phyloP scores from a whole-genome alignment of 2,329 filamentous ascomycete genomes.

The Cordyceps farinosa region DNA sequence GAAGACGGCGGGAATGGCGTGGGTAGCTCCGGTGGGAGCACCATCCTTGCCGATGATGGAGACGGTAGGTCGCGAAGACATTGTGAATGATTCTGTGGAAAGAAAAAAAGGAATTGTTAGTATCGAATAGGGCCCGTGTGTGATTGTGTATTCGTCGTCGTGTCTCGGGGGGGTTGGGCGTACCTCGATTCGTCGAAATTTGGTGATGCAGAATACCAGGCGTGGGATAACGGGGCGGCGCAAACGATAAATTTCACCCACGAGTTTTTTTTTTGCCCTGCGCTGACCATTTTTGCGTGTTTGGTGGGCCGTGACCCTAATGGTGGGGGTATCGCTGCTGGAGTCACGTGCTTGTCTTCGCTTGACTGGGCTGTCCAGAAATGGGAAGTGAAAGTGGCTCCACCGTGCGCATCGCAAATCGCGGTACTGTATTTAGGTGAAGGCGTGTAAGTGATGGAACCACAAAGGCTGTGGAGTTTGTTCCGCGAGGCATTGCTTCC shows the following conservation, averaged over 20 bases:
- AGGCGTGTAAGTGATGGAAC: neutral
- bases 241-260: conserved; percentile 33
- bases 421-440: neutral
- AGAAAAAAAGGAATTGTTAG: neutral
- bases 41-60: conserved; percentile 96
- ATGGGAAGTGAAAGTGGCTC: neutral
- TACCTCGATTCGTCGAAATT: conserved; percentile 40
- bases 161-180: conserved; percentile 18
- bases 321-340: conserved; percentile 19
- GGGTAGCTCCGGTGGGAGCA: conserved; percentile 81
- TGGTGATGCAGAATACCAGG: conserved; percentile 33
- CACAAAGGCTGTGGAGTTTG: too few species aligned
- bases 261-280: conserved; percentile 8
- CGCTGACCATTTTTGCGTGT: conserved; percentile 21
- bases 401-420: neutral
- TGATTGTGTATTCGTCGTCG: neutral
- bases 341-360: neutral
- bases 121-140: neutral
- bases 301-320: conserved; percentile 44
- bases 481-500: too few species aligned
- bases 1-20: conserved; percentile 96
- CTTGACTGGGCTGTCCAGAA: neutral
- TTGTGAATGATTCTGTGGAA: conserved; percentile 49
- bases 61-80: conserved; percentile 97
- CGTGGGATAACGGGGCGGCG: conserved; percentile 25